Base-by-base conservation (phyloP, 768 basidiomycete species). In the Mrakia blollopis region DNA sequence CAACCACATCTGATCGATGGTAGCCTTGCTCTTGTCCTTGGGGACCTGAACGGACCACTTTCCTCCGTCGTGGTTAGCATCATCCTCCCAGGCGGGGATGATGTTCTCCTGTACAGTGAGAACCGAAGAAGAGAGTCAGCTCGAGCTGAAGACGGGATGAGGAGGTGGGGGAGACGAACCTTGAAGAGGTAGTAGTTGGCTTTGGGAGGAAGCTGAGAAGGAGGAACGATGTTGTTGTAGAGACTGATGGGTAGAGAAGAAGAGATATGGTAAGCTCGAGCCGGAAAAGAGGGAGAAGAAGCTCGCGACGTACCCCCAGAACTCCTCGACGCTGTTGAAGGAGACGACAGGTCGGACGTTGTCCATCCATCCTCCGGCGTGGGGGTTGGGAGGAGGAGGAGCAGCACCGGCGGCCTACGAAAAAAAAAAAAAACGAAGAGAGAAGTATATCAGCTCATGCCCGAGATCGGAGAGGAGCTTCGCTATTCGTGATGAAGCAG, bases 181-280 rank as follows among this genome's bases (percentile, higher is more conserved):
- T 97, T 98, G 90, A 99, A 98, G 79, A 99, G 87, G 86, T 98
- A 99, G 84, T 99, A 99, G 83, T 98, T 98, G n/a, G 94, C 93
- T 86, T 97, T 98, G 84, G 90, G 90, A 54, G 94, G 93, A 79
- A 98, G 86, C 82, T 90, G 89, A 28, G 94, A 96, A 23, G 97
- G 97, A 35, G 94, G 92, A 67, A 99, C 90, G 81, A 98, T 96
- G 85, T 98, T 97, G 85, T 98, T 97, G 86, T 97, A 95, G 79
- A 97, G 85, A 13, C 92, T 95, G 79, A 16, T 30, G 5, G 39
- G 14, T 23, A 11, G 79, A 57, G 74, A 54, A 76, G 50, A 10
- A 41, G 30, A 73, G 2, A 68, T 1, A 9, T 75, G 41, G 69
- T 74, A 68, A 78, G 32, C 65, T 70, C 37, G 35, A 39, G 35